These are phyloP conservation scores for Hypholoma fasciculare DNA, from an alignment of 768 basidiomycete species.

Conservation along the genomic window DNA sequence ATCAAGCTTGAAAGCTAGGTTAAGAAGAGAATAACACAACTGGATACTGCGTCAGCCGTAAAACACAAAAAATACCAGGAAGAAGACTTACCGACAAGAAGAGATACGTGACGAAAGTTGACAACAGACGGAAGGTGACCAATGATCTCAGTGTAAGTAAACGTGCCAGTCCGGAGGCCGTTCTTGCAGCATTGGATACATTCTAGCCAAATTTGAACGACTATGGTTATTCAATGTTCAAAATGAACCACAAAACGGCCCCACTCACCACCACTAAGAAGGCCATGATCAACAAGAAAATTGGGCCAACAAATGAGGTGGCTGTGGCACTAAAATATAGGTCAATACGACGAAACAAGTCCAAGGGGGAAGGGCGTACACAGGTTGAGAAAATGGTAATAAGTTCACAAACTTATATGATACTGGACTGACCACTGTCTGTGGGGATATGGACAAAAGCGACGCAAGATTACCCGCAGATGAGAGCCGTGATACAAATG, in stretches of 20 bases:
- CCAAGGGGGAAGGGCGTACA: constrained; percentile 37
- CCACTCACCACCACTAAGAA: constrained; percentile 38
- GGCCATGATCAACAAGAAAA: constrained; percentile 48
- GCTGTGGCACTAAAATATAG: constrained; percentile 43
- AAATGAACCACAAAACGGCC: background rate
- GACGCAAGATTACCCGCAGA: constrained; percentile 14
- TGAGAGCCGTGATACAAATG: constrained; percentile 8
- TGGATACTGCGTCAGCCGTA: constrained; percentile 16
- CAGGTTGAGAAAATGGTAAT: constrained; percentile 61
- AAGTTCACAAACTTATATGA: constrained; percentile 50
- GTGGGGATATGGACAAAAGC: constrained; percentile 49
- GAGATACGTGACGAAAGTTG: constrained; percentile 33
- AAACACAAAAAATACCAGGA: too few species aligned
- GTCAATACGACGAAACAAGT: background rate
- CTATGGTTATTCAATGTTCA: background rate
- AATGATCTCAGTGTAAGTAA: constrained; percentile 28
- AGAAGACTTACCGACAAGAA: constrained; percentile 32
- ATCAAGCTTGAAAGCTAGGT: constrained; percentile 58
- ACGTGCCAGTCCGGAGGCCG: constrained; percentile 27
- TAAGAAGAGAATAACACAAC: constrained; percentile 61
- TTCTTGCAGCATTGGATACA: constrained; percentile 20
- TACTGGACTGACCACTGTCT: constrained; percentile 48
- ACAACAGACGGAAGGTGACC: constrained; percentile 28
- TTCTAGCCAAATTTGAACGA: constrained; percentile 2
- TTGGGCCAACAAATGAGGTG: constrained; percentile 55